These are phyloP conservation scores for Pseudocercospora musae DNA, from an alignment of 2,329 filamentous ascomycete genomes.

Conservation along the genomic window DNA sequence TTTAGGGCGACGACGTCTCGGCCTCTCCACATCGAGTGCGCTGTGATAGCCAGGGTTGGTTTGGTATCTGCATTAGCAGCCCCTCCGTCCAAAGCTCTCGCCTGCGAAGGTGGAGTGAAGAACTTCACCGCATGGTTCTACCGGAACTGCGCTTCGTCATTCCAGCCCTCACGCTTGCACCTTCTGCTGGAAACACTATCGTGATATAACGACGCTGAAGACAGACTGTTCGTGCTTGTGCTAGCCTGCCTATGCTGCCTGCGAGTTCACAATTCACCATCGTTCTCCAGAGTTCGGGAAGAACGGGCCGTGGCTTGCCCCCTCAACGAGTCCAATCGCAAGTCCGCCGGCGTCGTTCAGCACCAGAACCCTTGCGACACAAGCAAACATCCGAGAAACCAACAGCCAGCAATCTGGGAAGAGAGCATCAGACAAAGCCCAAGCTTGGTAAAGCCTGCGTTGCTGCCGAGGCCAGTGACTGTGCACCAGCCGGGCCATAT, in stretches of 20 bases:
- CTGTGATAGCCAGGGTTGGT: background rate
- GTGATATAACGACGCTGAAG: background rate
- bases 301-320: background rate
- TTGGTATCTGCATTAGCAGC: background rate
- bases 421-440: background rate
- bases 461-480: background rate
- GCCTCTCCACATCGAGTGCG: background rate
- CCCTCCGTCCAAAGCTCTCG: background rate
- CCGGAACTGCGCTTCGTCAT: background rate
- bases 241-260: too few relatives aligned
- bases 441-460: background rate
- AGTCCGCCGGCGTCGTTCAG: background rate
- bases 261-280: background rate
- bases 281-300: background rate
- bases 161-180: background rate
- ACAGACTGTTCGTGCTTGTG: background rate
- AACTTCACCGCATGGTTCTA: constrained; percentile 3
- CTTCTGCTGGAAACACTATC: background rate
- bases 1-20: background rate
- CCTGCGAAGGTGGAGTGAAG: background rate
- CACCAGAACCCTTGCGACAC: background rate
- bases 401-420: background rate
- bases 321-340: background rate
- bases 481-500: background rate
- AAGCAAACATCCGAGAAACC: background rate